Evolutionary conservation across 768 basidiomycete species (phyloP).

Genomic region (Cystobasidiopsis lactophilus): DNA sequence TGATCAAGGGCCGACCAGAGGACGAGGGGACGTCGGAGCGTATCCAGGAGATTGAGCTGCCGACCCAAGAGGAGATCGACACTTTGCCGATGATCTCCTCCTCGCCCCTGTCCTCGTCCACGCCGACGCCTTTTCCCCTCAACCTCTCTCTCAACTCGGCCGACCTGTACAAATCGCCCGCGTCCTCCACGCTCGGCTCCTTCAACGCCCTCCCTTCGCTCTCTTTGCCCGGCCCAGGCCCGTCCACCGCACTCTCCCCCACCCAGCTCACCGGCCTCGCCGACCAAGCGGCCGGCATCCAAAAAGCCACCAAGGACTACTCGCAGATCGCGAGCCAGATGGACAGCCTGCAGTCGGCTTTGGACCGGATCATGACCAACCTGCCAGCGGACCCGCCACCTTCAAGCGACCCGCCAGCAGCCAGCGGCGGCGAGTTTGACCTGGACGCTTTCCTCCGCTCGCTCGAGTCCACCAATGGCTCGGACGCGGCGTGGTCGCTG

Average conservation of each 20-base stretch:
- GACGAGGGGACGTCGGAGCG: not conserved
- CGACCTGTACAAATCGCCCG: no score
- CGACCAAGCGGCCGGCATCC: no score
- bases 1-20: not conserved
- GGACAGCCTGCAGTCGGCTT: not conserved
- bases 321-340: not conserved
- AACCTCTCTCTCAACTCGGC: not conserved
- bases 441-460: not conserved
- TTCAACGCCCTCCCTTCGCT: not conserved
- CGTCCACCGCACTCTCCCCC: not conserved
- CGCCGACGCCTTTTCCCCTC: not conserved
- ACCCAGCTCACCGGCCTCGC: not conserved
- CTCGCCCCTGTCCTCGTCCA: not conserved
- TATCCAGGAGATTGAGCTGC: not conserved
- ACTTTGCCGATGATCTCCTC: not conserved
- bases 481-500: no score
- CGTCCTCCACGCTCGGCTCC: no score
- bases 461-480: not conserved
- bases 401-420: not conserved
- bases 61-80: not conserved
- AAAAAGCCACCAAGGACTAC: not conserved
- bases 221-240: not conserved
- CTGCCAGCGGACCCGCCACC: not conserved
- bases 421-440: not conserved
- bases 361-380: not conserved